Base-by-base conservation (phyloP, 2,329 filamentous ascomycete genomes). In the Coleophoma cylindrospora region DNA sequence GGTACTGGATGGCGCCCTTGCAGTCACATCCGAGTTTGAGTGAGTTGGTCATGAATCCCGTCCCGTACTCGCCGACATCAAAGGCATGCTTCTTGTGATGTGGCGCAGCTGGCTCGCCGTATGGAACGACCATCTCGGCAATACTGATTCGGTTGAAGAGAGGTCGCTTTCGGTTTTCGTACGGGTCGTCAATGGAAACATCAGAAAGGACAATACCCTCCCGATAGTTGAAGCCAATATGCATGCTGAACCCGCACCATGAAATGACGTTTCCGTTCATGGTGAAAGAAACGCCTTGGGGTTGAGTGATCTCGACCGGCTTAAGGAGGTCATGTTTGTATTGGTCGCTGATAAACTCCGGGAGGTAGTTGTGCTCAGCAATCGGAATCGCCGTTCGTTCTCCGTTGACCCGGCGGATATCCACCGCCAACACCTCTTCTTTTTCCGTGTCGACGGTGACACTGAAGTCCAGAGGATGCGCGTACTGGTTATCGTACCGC, bases 181-280 rank as follows among this genome's bases (percentile, higher is more conserved):
- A 38, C 6, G 15, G 13, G 15, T 38, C 91, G 60, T 89, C 91
- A 71, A 86, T 95, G 2, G 84, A 88, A 64, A 96, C 90, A 70
- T 96, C 90, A 68, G 88, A 94, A 6, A 96, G 75, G 2, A 96
- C 87, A 58, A 96, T 86, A 17, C 91, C 91, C 70, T 96, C 91
- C 21, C 88, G 81, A 72, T 96, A 94, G 75, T 95, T 96, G 79
- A 96, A 96, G 21, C 91, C 91, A 52, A 96, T 81, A 66, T 96
- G 91, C 56, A 96, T 81, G 61, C 81, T 92, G 87, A 90, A 96
- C 64, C 94, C 95, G 68, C 95, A 90, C 91, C 91, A 96, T 57
- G 83, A 81, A 45, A 96, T 77, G 43, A 81, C 80, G 10, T 89
- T 74, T 1, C 89, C 88, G 3, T 84, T 77, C 57, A 95, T 73